Percentiles rank a stretch among this genome's conserved stretches.
phyloP scores from a whole-genome alignment of 306 rosid species.

The Gillenia trifoliata region DNA sequence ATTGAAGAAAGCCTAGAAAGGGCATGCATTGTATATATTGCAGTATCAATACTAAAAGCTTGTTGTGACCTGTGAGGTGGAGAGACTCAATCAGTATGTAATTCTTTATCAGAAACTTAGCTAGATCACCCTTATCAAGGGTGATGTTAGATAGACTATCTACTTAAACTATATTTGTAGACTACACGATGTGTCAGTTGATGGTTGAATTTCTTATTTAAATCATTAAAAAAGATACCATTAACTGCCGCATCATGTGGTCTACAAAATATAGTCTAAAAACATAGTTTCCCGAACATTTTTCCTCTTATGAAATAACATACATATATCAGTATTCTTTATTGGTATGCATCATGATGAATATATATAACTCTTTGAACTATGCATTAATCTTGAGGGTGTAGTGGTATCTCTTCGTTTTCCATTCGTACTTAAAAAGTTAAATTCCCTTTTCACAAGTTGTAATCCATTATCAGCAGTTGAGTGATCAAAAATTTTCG shows the following conservation, averaged over 20 bases:
- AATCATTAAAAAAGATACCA: too few relatives aligned
- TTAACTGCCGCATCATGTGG: too few relatives aligned
- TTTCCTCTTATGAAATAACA: not conserved
- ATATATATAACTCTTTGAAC: not conserved
- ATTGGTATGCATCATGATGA: not conserved
- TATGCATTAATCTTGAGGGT: not conserved
- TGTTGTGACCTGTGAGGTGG: not conserved
- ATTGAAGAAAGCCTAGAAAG: not conserved
- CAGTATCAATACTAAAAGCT: not conserved
- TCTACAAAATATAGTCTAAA: too few relatives aligned
- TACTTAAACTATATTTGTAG: too few relatives aligned
- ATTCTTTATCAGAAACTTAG: not conserved
- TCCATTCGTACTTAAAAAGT: conserved; percentile 1
- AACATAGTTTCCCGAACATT: too few relatives aligned
- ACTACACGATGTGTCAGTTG: too few relatives aligned
- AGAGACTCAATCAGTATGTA: not conserved
- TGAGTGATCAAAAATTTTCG: not conserved
- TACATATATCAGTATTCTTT: not conserved
- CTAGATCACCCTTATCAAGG: too few relatives aligned
- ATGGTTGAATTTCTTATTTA: too few relatives aligned
- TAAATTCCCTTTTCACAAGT: not conserved
- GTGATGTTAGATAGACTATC: too few relatives aligned
- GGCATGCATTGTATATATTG: not conserved
- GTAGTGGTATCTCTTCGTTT: not conserved
- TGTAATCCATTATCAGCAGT: conserved; percentile 1